A percentile compares a stretch with the other conserved stretches of the same genome.
Evolutionary conservation across 495 filamentous ascomycete genomes (phyloP).

Genomic region (Aspergillus biplanus): DNA sequence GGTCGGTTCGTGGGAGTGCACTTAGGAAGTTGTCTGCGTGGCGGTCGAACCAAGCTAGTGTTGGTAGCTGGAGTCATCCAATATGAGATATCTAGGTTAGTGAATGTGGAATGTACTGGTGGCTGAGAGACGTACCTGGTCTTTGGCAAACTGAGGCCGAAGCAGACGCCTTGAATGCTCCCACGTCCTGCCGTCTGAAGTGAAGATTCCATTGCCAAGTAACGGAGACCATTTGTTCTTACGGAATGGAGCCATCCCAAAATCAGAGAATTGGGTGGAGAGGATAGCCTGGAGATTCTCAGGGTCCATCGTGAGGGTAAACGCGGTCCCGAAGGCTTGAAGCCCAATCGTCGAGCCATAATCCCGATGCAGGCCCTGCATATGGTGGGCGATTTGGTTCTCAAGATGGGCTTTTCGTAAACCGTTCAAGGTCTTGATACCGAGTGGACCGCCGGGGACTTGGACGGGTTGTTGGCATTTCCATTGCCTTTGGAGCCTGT

Average conservation of each 20-base stretch:
- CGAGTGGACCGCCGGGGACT: not conserved
- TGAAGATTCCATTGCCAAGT: constrained; percentile 47
- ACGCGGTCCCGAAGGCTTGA: no score
- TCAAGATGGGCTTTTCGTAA: not conserved
- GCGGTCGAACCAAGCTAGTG: not conserved
- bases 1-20: constrained; percentile 58
- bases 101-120: not conserved
- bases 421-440: not conserved
- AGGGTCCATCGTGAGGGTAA: constrained; percentile 45
- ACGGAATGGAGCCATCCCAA: constrained; percentile 23
- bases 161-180: constrained; percentile 42
- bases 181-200: constrained; percentile 43
- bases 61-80: not conserved
- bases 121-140: constrained; percentile 6
- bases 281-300: constrained; percentile 76
- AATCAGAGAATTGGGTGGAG: constrained; percentile 67
- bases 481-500: no score
- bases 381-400: not conserved
- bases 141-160: constrained; percentile 32
- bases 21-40: constrained; percentile 56
- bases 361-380: not conserved
- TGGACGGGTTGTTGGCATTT: no score
- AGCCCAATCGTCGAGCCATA: not conserved
- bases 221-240: constrained; percentile 15
- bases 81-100: not conserved